phyloP scores from a whole-genome alignment of 345 rosid genomes.

The Euphorbia pulcherrima region DNA sequence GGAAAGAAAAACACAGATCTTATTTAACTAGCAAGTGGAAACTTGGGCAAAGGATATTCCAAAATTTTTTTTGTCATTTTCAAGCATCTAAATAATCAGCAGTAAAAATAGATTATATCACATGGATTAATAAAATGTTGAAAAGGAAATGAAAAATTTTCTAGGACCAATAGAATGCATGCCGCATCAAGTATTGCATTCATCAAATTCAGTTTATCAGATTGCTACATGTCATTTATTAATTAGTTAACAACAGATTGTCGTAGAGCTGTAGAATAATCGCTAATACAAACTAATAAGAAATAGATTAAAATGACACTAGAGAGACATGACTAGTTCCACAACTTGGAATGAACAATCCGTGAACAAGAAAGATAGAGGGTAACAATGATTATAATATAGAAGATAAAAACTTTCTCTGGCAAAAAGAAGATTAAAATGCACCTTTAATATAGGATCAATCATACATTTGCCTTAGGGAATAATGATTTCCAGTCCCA shows the following conservation, averaged over 20 bases:
- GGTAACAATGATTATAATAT: too few species aligned
- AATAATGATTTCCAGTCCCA: constrained; percentile 97
- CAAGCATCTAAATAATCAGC: background rate
- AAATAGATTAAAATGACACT: background rate
- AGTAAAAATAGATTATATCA: background rate
- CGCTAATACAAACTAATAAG: background rate
- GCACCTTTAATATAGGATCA: constrained; percentile 78
- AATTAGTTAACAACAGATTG: background rate
- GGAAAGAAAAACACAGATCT: background rate
- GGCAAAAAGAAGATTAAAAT: too few species aligned
- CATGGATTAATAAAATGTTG: background rate
- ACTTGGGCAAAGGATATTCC: background rate
- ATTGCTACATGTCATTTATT: background rate
- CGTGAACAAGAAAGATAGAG: too few species aligned
- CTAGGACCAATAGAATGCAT: background rate
- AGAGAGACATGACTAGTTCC: background rate
- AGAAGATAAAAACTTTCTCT: too few species aligned
- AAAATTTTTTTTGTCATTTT: background rate
- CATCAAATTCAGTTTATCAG: background rate
- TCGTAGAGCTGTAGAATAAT: background rate
- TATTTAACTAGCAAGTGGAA: background rate
- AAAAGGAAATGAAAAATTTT: background rate
- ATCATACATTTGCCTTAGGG: constrained; percentile 94
- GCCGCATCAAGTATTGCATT: background rate
- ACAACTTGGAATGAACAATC: too few species aligned